A percentile compares a stretch with the other conserved stretches of the same genome.
These are phyloP conservation scores for Penicillium hesseltinei DNA, from an alignment of 2,329 filamentous ascomycete genomes.

Conservation along the genomic window DNA sequence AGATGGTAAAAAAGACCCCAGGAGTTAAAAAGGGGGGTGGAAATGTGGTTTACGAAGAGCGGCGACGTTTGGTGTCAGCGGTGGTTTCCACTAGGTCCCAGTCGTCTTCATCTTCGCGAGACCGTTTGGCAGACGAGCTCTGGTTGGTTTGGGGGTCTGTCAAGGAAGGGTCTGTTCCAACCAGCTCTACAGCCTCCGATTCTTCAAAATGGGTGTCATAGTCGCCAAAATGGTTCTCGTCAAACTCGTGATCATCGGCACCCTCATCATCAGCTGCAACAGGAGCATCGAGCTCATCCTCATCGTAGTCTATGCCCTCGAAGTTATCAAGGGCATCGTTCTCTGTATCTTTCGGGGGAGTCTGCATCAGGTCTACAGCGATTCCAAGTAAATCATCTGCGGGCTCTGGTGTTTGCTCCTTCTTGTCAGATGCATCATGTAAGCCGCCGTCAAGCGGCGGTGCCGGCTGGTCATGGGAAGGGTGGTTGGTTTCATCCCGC, in stretches of 20 bases:
- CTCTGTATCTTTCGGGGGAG: slow-evolving; percentile 16
- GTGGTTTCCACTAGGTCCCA: slow-evolving; percentile 26
- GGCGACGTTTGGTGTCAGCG: slow-evolving; percentile 54
- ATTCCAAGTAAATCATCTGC: slow-evolving; percentile 34
- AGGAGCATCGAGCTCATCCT: slow-evolving; percentile 17
- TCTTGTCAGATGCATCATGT: slow-evolving; percentile 9
- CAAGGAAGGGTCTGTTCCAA: slow-evolving; percentile 20
- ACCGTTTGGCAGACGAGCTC: slow-evolving; percentile 32
- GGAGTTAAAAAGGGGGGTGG: background rate
- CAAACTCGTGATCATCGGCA: slow-evolving; percentile 26
- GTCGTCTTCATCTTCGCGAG: slow-evolving; percentile 39
- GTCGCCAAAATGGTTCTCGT: slow-evolving; percentile 41
- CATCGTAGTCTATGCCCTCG: slow-evolving; percentile 17
- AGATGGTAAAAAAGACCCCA: background rate
- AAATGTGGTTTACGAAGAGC: slow-evolving; percentile 38
- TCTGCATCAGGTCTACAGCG: slow-evolving; percentile 35
- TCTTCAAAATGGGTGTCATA: slow-evolving; percentile 36
- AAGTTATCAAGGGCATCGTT: slow-evolving; percentile 9
- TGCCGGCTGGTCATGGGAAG: slow-evolving; percentile 21
- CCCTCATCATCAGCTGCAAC: slow-evolving; percentile 13
- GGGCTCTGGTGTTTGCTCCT: slow-evolving; percentile 18
- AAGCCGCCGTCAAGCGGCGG: slow-evolving; percentile 16
- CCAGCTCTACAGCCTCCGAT: slow-evolving; percentile 22
- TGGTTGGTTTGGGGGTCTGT: slow-evolving; percentile 22
- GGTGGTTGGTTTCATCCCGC: slow-evolving; percentile 11